These are phyloP conservation scores for Nicotiana tabacum DNA, from an alignment of 257 asterid genomes.

Conservation along the genomic window DNA sequence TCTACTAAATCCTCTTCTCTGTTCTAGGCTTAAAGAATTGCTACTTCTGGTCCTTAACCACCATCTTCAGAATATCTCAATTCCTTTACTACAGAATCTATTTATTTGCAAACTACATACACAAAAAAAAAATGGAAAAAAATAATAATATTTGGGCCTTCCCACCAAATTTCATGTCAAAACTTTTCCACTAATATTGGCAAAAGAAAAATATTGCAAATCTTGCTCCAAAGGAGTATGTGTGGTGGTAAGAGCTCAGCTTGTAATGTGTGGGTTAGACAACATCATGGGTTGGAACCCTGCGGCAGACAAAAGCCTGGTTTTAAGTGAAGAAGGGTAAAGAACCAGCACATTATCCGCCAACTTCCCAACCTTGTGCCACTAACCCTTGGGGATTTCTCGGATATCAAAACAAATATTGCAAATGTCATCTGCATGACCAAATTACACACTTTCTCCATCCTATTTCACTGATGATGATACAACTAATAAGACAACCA, in stretches of 20 bases:
- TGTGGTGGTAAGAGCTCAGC: too few relatives aligned
- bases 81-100: not conserved
- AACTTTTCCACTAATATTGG: not conserved
- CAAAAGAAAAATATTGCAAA: not conserved
- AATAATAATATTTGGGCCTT: not conserved
- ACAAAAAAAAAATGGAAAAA: not conserved
- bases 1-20: not conserved
- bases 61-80: not conserved
- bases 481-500: not conserved
- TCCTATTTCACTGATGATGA: not conserved
- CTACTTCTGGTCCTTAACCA: constrained; percentile 1
- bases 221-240: not conserved
- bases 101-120: not conserved
- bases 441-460: not conserved
- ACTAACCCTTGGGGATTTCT: too few relatives aligned
- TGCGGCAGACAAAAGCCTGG: too few relatives aligned
- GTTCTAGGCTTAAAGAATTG: not conserved
- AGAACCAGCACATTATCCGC: too few relatives aligned
- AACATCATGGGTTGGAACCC: too few relatives aligned
- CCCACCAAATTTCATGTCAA: not conserved
- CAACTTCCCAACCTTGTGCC: too few relatives aligned
- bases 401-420: not conserved
- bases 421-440: not conserved
- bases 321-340: too few relatives aligned
- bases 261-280: too few relatives aligned